These are phyloP conservation scores for Penicillium sp. DNA, from an alignment of 2,329 filamentous ascomycete genomes.

Conservation along the genomic window DNA sequence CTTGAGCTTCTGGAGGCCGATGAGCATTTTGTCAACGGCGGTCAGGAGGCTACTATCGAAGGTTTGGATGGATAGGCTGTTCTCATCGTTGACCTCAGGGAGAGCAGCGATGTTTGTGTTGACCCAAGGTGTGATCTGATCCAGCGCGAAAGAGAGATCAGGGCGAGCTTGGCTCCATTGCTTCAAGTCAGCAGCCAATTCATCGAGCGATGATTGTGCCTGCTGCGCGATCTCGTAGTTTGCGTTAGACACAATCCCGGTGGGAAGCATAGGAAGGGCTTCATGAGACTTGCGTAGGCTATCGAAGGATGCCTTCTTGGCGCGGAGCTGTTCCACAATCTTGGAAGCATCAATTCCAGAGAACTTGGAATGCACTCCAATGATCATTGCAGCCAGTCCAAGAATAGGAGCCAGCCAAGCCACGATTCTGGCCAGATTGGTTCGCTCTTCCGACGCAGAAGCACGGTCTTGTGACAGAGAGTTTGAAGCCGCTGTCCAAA, in stretches of 20 bases:
- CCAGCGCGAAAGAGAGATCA: slow-evolving; percentile 62
- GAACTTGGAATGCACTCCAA: slow-evolving; percentile 66
- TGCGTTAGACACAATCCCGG: slow-evolving; percentile 43
- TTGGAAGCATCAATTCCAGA: slow-evolving; percentile 52
- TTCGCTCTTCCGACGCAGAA: slow-evolving; percentile 17
- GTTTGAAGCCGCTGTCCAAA: slow-evolving; percentile 31
- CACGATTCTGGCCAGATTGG: slow-evolving; percentile 29
- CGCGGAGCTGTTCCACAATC: slow-evolving; percentile 48
- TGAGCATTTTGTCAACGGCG: slow-evolving; percentile 72
- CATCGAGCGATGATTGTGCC: slow-evolving; percentile 26
- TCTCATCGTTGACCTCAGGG: slow-evolving; percentile 12
- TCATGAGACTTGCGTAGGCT: slow-evolving; percentile 45
- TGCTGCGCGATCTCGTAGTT: slow-evolving; percentile 32
- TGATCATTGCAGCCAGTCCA: slow-evolving; percentile 58
- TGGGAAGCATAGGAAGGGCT: slow-evolving; percentile 51
- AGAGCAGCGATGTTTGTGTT: slow-evolving; percentile 29
- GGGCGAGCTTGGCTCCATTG: slow-evolving; percentile 50
- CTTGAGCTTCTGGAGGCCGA: slow-evolving; percentile 68
- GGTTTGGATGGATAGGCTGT: slow-evolving; percentile 35
- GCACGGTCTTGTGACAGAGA: slow-evolving; percentile 25
- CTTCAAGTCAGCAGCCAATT: slow-evolving; percentile 44
- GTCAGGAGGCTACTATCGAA: slow-evolving; percentile 61
- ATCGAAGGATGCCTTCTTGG: slow-evolving; percentile 52
- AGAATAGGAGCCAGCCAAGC: slow-evolving; percentile 71
- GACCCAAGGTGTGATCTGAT: slow-evolving; percentile 67